Evolutionary conservation across 345 rosid species (phyloP).

Genomic region (Arabis alpina): DNA sequence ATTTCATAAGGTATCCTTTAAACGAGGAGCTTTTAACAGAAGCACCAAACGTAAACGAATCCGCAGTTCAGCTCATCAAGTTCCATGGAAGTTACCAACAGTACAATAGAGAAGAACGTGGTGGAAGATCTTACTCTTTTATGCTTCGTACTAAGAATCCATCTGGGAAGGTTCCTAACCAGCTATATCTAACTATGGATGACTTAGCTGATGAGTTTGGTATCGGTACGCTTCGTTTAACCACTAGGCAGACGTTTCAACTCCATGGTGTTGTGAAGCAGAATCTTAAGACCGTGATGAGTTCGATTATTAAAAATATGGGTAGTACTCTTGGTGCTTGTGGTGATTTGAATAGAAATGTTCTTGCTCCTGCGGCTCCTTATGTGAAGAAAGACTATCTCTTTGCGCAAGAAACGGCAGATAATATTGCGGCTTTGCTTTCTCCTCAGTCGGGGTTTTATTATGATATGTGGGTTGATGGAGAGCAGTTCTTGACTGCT

Average conservation of each 20-base stretch:
- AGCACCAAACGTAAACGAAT: conserved; percentile 83
- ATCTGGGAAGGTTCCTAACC: conserved; percentile 82
- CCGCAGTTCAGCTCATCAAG: conserved; percentile 85
- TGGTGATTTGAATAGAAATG: conserved; percentile 97
- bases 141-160: conserved; percentile 99
- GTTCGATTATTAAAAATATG: conserved; percentile 78
- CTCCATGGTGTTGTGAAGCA: conserved; percentile 95
- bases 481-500: conserved; percentile 86
- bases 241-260: conserved; percentile 97
- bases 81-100: conserved; percentile 99
- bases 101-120: conserved; percentile 93
- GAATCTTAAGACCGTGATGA: conserved; percentile 94
- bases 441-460: conserved; percentile 98
- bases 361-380: conserved; percentile 97
- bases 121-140: conserved; percentile 82
- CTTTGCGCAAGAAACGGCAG: conserved; percentile 91
- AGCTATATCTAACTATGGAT: conserved; percentile 88
- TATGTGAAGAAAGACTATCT: conserved; percentile 67
- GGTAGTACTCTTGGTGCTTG: conserved; percentile 98
- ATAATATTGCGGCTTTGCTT: conserved; percentile 83
- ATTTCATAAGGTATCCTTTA: conserved; percentile 90
- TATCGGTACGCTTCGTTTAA: conserved; percentile 88
- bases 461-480: conserved; percentile 99
- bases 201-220: conserved; percentile 98
- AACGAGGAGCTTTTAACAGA: conserved; percentile 94